Percentiles rank a stretch among this genome's conserved stretches.
Conservation (phyloP, 1,139 yeast genomes). For the Nadsonia commutata region DNA sequence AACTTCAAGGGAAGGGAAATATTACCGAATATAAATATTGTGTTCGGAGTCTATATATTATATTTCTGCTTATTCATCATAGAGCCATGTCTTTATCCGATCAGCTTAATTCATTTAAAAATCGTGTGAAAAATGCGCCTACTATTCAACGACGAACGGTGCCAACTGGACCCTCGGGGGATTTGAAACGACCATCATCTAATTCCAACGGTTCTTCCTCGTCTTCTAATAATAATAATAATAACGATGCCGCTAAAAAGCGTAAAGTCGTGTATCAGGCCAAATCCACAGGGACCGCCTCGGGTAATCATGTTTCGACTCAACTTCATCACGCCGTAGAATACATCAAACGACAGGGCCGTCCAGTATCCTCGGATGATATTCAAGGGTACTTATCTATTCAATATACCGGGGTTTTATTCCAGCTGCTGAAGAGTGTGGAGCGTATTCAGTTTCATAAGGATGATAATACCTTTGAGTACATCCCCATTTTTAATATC, state of each 20-base stretch:
- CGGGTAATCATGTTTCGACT: slow-evolving; percentile 60
- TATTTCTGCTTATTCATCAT: slow-evolving; percentile 2
- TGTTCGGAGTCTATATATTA: slow-evolving; percentile 1
- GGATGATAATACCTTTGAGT: slow-evolving; percentile 53
- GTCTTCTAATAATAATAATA: slow-evolving; percentile 11
- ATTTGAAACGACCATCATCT: slow-evolving; percentile 5
- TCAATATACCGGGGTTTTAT: slow-evolving; percentile 21
- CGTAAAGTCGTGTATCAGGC: slow-evolving; percentile 24
- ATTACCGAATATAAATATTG: not conserved
- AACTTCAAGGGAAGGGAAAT: not conserved
- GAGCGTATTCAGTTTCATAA: slow-evolving; percentile 41
- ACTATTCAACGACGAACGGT: slow-evolving; percentile 27
- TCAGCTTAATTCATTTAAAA: slow-evolving; percentile 45
- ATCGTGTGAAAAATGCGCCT: slow-evolving; percentile 42
- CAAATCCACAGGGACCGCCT: slow-evolving; percentile 23
- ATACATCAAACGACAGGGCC: slow-evolving; percentile 55
- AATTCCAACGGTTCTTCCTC: not conserved
- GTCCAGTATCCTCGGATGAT: slow-evolving; percentile 50
- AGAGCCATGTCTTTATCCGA: slow-evolving; percentile 23
- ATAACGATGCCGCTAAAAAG: slow-evolving; percentile 15
- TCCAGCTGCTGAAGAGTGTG: slow-evolving; percentile 58
- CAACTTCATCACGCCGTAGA: slow-evolving; percentile 81
- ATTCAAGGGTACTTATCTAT: slow-evolving; percentile 42
- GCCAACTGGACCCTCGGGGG: slow-evolving; percentile 10
- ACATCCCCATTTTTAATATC: slow-evolving; percentile 79